Base-by-base conservation (phyloP, 1,284 basidiomycete genomes). In the Inonotus hispidus region DNA sequence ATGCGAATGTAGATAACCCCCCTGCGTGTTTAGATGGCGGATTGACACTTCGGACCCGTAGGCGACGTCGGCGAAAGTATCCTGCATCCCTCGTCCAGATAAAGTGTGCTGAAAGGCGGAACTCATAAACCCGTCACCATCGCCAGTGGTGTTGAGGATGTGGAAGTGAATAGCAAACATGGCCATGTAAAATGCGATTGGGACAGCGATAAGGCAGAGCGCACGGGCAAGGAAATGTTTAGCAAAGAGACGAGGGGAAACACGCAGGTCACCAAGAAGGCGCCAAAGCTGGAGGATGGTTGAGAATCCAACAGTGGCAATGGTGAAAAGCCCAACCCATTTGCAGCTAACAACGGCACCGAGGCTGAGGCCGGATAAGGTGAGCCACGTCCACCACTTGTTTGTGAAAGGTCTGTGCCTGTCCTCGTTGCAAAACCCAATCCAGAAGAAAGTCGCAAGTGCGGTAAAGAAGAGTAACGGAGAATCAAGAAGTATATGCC, bases 301-400 rank as follows among this genome's bases (percentile, higher is more conserved):
- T 66, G 87, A 87, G 27, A 92, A 70, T 14, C 96, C 97, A 59
- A 99, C 77, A 3, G 95, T 96, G 6, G 95, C 94, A 67, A 99
- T 94, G n/a, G 95, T 99, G 76, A 99, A 98, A 37, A 99, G 79
- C 6, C 97, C 97, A 57, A 99, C 96, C 97, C 97, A 99, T 75
- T 99, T 99, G 77, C 92, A 95, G 69, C 88, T 92, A 49, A 91
- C 84, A 43, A 97, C 94, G 1, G 94, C 93, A 47, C 97, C 97
- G 19, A 99, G 85, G 0, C 87, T 85, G 19, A 95, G 77, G 39
- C 97, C 97, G 0, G 93, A 92, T 45, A 97, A 80, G n/a, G 82
- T 75, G 23, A 99, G 87, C 87, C 93, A 96, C 0, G 79, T 78
- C 97, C 97, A 99, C 96, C 97, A 99, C 2, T 77, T 74, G 6